These are phyloP conservation scores for Geranomyces variabilis DNA, from an alignment of 192 early-diverging fungal species.

Conservation along the genomic window DNA sequence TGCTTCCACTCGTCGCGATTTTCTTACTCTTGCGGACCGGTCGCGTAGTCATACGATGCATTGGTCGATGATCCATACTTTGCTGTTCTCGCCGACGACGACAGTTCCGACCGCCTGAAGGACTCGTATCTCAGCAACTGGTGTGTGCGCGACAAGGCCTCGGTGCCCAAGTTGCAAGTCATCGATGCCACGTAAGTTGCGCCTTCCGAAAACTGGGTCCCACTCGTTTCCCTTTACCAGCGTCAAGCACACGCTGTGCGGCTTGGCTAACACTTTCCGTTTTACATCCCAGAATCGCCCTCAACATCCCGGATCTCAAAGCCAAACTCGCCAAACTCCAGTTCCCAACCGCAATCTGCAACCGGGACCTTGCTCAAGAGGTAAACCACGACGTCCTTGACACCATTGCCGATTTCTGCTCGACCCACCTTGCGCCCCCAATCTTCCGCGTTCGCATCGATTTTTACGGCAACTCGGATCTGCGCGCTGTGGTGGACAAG, in stretches of 20 bases:
- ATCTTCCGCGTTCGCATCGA: conserved; percentile 26
- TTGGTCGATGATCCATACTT: conserved; percentile 32
- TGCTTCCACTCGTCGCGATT: no score
- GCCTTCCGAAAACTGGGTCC: neutral
- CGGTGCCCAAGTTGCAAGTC: conserved; percentile 22
- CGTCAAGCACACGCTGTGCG: neutral
- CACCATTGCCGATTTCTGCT: conserved; percentile 24
- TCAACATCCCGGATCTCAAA: conserved; percentile 7
- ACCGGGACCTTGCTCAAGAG: neutral
- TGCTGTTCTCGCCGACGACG: conserved; percentile 24
- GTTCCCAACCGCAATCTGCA: conserved; percentile 20
- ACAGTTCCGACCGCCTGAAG: conserved; percentile 1
- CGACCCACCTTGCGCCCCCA: neutral
- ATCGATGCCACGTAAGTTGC: conserved; percentile 30
- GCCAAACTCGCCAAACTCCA: conserved; percentile 25
- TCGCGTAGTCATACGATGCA: conserved; percentile 17
- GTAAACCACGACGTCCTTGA: conserved; percentile 8
- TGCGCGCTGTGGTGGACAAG: neutral
- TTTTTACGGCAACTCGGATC: conserved; percentile 3
- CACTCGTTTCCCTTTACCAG: neutral
- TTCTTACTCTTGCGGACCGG: no score
- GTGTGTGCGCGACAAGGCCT: conserved; percentile 12
- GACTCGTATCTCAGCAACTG: conserved; percentile 27
- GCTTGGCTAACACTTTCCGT: neutral
- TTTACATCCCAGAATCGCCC: conserved; percentile 7